Conservation (phyloP, 2,329 filamentous ascomycete genomes). For the Diaporthe australafricana region DNA sequence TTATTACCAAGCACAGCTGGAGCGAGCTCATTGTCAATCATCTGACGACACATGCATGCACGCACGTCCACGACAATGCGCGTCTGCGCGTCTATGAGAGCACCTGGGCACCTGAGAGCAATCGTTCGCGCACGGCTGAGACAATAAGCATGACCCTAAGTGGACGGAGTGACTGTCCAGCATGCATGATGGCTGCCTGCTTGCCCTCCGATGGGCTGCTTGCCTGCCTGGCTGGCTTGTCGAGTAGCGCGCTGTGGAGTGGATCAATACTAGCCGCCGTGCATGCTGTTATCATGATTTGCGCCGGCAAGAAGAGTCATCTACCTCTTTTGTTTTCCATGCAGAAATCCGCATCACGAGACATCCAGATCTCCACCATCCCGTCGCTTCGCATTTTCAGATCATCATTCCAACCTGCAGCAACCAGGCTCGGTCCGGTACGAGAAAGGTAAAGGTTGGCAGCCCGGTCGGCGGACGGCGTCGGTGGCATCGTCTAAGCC, state of each 20-base stretch:
- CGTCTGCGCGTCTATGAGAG: background rate
- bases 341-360: background rate
- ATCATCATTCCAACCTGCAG: no score
- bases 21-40: background rate
- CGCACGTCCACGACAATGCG: background rate
- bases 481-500: background rate
- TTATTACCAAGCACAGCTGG: background rate
- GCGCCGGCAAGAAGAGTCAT: conserved; percentile 30
- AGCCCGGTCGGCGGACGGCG: background rate
- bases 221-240: conserved; percentile 17
- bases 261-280: background rate
- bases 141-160: no score
- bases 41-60: background rate
- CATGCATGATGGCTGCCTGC: conserved; percentile 10
- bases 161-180: background rate
- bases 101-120: no score
- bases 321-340: background rate
- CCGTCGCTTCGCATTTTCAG: background rate
- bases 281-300: background rate
- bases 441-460: background rate
- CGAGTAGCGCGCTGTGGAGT: background rate
- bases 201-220: conserved; percentile 15
- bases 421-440: background rate
- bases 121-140: no score
- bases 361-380: background rate